Base-by-base conservation (phyloP, 768 basidiomycete species). In the Termitomyces bulborhizus region DNA sequence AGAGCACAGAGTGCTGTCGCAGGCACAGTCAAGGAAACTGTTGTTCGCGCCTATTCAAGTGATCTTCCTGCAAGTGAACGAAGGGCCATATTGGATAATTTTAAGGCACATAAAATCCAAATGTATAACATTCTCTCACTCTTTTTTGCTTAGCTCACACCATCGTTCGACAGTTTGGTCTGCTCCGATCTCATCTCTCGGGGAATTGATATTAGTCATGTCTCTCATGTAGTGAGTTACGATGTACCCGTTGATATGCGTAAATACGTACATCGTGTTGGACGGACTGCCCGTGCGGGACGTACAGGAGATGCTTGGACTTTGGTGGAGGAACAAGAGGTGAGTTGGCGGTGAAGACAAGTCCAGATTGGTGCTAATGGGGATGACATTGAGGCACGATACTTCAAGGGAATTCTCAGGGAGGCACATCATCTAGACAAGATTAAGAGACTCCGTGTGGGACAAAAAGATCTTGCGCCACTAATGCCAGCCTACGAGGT, bases 221-320 rank as follows among this genome's bases (percentile, higher is more conserved):
- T 98, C 34, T 82, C 86, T 3, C 90, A 97, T 68, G 96, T 99
- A 31, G 82, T 99, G 46, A 94, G 88, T 64, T 98, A 99, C 68
- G 97, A 99, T 66, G 86, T 84, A 2, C 95, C 97, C 8, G 80
- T 97, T n/a, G 97, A 98, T 68, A 94, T 98, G 83, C 82, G 93
- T 49, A 98, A 98, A 69, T 99, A 99, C 36, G 36, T 37, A 65
- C 97, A 99, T 69, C 87, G 97, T 51, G 96, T 95, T 8, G 97
- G 97, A 21, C 80, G 97, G 43, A 98, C 97, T 5, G 97, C 97
- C 3, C 81, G 97, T 49, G 97, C 97, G 3, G 97, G 97, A 7
- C 77, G 89, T 45, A 71, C 73, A 21, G 97, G 97, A 6, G 82
- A 89, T 59, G 94, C 95, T 2, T 99, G 96, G 96, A 90, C 89